phyloP scores from a whole-genome alignment of 208 protist genomes.

The Trichomonas vaginalis region DNA sequence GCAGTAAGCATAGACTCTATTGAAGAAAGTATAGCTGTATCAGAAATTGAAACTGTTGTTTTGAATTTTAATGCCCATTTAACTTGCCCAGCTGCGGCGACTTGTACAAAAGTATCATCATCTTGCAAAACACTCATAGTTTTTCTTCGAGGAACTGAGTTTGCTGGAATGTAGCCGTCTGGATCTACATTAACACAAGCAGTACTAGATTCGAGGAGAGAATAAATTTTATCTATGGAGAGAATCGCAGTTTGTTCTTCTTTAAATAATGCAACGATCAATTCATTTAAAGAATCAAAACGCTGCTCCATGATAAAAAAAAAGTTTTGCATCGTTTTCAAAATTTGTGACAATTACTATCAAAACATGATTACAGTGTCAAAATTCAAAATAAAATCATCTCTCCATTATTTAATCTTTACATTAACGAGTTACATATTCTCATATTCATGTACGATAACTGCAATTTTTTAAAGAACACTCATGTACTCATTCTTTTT shows the following conservation, averaged over 20 bases:
- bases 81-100: not conserved
- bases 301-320: not conserved
- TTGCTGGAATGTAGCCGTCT: not conserved
- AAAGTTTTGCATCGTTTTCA: too few species aligned
- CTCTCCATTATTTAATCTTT: too few species aligned
- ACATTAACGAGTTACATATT: too few species aligned
- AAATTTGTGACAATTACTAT: too few species aligned
- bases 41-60: not conserved
- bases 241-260: not conserved
- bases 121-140: not conserved
- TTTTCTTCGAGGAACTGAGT: not conserved
- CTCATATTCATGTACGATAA: too few species aligned
- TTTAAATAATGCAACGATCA: not conserved
- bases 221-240: not conserved
- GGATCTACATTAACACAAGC: not conserved
- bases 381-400: too few species aligned
- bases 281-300: not conserved
- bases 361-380: too few species aligned
- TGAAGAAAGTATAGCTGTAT: not conserved
- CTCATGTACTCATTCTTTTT: too few species aligned
- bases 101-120: not conserved
- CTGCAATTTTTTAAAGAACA: too few species aligned
- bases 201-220: not conserved
- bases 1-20: not conserved
- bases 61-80: not conserved